Conservation (phyloP, 2,329 filamentous ascomycete genomes). For the Xylariaceae sp. region DNA sequence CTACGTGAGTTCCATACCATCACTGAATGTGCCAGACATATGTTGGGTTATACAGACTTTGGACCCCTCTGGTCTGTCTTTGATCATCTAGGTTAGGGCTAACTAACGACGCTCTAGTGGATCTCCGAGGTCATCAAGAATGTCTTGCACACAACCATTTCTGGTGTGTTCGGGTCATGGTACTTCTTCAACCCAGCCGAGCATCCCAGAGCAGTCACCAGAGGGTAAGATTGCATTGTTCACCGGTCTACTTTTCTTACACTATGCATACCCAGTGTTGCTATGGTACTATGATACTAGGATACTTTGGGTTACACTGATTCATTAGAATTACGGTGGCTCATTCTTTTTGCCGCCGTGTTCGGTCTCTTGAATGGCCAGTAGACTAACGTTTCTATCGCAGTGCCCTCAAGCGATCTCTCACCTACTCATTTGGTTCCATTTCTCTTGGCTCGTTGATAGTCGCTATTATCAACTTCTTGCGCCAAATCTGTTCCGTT, state of each 20-base stretch:
- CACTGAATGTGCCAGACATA: neutral
- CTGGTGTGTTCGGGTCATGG: slow-evolving; percentile 89
- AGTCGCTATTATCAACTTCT: slow-evolving; percentile 80
- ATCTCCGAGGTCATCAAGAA: slow-evolving; percentile 92
- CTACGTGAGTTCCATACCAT: slow-evolving; percentile 57
- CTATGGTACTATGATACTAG: no score
- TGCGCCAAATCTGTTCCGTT: slow-evolving; percentile 79
- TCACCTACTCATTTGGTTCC: slow-evolving; percentile 90
- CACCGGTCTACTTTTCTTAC: no score
- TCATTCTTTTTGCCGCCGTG: no score
- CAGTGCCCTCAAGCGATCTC: slow-evolving; percentile 65
- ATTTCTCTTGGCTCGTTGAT: slow-evolving; percentile 83
- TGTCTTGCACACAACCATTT: slow-evolving; percentile 81
- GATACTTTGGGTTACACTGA: no score
- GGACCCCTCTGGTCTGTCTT: neutral
- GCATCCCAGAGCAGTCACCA: slow-evolving; percentile 73
- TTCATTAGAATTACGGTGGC: no score
- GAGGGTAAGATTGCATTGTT: slow-evolving; percentile 43
- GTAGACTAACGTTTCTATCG: no score
- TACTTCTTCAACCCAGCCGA: slow-evolving; percentile 78
- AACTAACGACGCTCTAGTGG: slow-evolving; percentile 41
- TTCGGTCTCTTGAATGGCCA: no score
- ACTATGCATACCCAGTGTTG: no score
- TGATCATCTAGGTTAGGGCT: neutral
- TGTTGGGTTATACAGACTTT: neutral